Conservation (phyloP, 202 grass and related monocot species). For the Musa balbisiana region DNA sequence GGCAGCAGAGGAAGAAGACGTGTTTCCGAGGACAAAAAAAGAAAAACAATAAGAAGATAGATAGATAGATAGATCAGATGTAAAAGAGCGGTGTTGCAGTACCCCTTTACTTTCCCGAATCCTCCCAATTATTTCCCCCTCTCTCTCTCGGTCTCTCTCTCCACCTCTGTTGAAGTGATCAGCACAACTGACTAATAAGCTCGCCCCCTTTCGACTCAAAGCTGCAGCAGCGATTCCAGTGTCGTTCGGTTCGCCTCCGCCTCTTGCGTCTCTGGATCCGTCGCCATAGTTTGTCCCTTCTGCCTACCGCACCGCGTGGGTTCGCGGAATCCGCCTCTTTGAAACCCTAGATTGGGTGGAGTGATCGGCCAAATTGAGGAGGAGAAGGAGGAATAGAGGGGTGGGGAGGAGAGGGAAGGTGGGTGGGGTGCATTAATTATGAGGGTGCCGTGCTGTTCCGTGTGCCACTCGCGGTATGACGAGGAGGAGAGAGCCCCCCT, state of each 20-base stretch:
- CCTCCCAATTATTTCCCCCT: too few species aligned
- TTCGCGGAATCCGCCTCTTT: neutral
- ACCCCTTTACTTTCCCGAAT: neutral
- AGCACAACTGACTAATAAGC: too few species aligned
- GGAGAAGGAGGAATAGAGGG: neutral
- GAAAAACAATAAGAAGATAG: too few species aligned
- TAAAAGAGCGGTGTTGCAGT: neutral
- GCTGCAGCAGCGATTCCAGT: neutral
- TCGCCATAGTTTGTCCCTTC: neutral
- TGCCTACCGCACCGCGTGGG: neutral
- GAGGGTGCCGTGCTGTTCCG: slow-evolving; percentile 88
- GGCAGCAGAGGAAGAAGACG: neutral
- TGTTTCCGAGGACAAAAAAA: neutral
- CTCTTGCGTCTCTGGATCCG: neutral
- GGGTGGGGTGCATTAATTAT: slow-evolving; percentile 16
- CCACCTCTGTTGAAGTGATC: too few species aligned
- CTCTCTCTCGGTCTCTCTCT: too few species aligned
- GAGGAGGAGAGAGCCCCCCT: slow-evolving; percentile 85
- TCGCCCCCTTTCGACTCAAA: too few species aligned
- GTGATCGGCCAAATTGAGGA: neutral
- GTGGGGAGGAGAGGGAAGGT: neutral
- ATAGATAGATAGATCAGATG: neutral
- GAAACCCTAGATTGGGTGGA: slow-evolving; percentile 1
- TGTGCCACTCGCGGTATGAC: slow-evolving; percentile 80
- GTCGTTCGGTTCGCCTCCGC: neutral